phyloP scores from a whole-genome alignment of 106 monocot genomes.

The Platanthera guangdongensis region DNA sequence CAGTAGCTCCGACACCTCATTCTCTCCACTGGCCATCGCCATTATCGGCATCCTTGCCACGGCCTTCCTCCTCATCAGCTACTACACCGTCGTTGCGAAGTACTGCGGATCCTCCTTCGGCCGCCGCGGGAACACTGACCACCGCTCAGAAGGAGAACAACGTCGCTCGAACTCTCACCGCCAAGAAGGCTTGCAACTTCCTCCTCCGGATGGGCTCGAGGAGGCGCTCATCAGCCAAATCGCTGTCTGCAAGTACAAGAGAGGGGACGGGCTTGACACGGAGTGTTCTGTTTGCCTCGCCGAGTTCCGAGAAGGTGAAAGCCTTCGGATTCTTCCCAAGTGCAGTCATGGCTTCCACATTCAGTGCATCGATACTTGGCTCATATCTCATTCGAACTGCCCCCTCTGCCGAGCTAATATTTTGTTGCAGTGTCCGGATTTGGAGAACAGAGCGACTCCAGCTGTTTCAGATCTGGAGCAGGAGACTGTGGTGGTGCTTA shows the following conservation, averaged over 20 bases:
- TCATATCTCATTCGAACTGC: constrained; percentile 70
- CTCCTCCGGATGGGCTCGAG: constrained; percentile 35
- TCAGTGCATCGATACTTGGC: constrained; percentile 66
- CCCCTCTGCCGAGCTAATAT: constrained; percentile 74
- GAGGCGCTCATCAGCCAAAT: constrained; percentile 58
- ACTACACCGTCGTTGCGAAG: constrained; percentile 60
- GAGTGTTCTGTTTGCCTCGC: constrained; percentile 84
- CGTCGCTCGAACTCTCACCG: background rate
- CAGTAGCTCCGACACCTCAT: constrained; percentile 14
- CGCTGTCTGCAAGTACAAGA: constrained; percentile 48
- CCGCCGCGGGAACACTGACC: constrained; percentile 6
- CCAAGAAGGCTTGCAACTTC: constrained; percentile 26
- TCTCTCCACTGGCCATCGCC: constrained; percentile 65
- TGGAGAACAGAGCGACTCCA: background rate
- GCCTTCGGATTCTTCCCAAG: constrained; percentile 63
- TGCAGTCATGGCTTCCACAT: constrained; percentile 80
- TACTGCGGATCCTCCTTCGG: constrained; percentile 41
- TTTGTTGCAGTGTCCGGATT: background rate
- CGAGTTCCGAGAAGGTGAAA: constrained; percentile 70
- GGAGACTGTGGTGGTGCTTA: background rate
- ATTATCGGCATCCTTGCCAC: constrained; percentile 68
- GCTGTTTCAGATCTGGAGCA: background rate
- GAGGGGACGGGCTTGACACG: constrained; percentile 35
- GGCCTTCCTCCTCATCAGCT: constrained; percentile 56
- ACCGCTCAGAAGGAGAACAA: constrained; percentile 3